Evolutionary conservation across 2,329 filamentous ascomycete species (phyloP), one percentile per base, ranked within the genome.

Genomic region (Aspergillus fischeri): DNA sequence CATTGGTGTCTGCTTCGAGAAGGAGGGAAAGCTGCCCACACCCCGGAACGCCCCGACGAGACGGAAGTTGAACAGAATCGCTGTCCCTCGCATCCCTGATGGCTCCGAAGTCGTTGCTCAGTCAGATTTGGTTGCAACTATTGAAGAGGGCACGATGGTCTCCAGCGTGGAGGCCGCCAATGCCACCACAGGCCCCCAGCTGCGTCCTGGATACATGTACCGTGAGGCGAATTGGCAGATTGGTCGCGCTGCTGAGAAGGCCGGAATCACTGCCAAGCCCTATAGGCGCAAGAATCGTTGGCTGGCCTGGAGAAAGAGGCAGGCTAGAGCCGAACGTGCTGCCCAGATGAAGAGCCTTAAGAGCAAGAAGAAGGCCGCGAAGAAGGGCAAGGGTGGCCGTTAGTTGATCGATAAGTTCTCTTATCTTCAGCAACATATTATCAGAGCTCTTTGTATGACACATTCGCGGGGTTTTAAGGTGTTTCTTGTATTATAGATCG

Each of bases 1-100:
- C 80, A 99, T 99, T 69, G 94, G 94, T 60, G 89, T 99, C 21
- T 89, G 90, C 35, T 92, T 96, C 74, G 83, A 92, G 72, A 91
- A 91, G 70, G 80, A 86, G 17, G 90, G 95, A 67, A 85, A 81
- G 32, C 84, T 99, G 1, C 94, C 94, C 0, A 86, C 89, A 69
- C 87, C 90, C 0, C 77, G 76, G 27, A 88, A 93, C 71, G 88
- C 88, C 3, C 85, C 89, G 60, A 85, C 90, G 55, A 84, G 87
- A 67, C 84, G 94, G 64, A 83, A 86, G 53, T 81, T 99, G 59
- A 89, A 89, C 66, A 88, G 95, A 83, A 79, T 87, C 4, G 83
- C 81, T 29, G 78, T 81, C 52, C 69, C 72, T 10, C 67, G 75
- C 38, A 38, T 57, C 25, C 45, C 54, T 17, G 64, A 67, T 57